Conservation (phyloP, 345 rosid genomes). For the Stellera chamaejasme region DNA sequence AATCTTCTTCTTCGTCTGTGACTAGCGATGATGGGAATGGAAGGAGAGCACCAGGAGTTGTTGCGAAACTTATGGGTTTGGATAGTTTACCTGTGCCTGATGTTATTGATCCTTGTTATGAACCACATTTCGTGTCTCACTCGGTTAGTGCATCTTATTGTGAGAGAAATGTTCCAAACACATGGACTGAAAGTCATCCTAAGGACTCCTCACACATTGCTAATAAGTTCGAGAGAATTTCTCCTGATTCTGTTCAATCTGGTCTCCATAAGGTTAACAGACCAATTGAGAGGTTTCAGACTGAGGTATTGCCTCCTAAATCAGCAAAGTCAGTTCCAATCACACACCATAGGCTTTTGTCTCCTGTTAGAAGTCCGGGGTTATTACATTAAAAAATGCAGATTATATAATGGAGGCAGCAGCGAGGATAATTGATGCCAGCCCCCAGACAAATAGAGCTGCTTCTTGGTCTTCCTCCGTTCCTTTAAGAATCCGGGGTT, state of each 20-base stretch:
- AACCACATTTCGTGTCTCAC: constrained; percentile 26
- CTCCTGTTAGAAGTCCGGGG: constrained; percentile 71
- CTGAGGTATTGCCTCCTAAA: constrained; percentile 70
- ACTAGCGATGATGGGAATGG: constrained; percentile 63
- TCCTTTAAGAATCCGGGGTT: constrained; percentile 65
- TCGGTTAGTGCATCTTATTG: constrained; percentile 22
- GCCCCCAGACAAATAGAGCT: constrained; percentile 41
- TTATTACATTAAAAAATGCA: constrained; percentile 38
- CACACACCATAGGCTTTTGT: constrained; percentile 60
- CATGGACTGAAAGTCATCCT: constrained; percentile 38
- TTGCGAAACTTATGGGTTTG: constrained; percentile 96
- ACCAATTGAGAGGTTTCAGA: constrained; percentile 70
- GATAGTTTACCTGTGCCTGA: constrained; percentile 67
- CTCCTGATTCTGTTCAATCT: constrained; percentile 28
- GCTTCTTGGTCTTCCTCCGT: constrained; percentile 44
- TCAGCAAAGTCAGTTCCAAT: constrained; percentile 55
- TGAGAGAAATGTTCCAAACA: constrained; percentile 19
- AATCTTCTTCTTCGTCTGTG: constrained; percentile 52
- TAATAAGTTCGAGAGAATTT: constrained; percentile 25
- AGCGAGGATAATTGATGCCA: constrained; percentile 70
- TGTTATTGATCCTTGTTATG: constrained; percentile 27
- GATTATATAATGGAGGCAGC: constrained; percentile 72
- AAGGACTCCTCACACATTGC: constrained; percentile 25
- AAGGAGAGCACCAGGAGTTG: constrained; percentile 71
- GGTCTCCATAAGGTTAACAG: constrained; percentile 30